Percentiles rank a stretch among this genome's conserved stretches.
Evolutionary conservation across 108 stramenopile species (phyloP).

Genomic region (Chaetoceros muelleri): DNA sequence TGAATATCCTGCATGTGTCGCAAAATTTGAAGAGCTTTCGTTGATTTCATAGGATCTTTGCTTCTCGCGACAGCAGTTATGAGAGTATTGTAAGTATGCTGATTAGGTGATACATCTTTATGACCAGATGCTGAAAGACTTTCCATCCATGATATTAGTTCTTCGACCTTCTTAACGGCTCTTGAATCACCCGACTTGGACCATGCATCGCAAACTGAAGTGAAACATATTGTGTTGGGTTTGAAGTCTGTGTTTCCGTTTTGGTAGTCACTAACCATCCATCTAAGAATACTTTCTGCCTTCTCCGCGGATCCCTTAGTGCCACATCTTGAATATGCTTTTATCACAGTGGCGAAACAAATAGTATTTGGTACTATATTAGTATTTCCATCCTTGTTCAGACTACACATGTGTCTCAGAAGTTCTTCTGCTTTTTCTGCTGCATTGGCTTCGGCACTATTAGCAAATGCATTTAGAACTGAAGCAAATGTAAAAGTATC

Average conservation of each 20-base stretch:
- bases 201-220: slow-evolving; percentile 1
- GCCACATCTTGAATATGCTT: neutral
- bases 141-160: neutral
- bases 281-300: neutral
- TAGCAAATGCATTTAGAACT: neutral
- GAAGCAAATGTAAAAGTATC: slow-evolving; percentile 1
- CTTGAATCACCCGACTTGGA: neutral
- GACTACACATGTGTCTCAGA: neutral
- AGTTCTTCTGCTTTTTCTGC: neutral
- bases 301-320: neutral
- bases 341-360: slow-evolving; percentile 1
- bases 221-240: slow-evolving; percentile 2
- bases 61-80: neutral
- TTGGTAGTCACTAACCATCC: neutral
- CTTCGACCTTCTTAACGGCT: neutral
- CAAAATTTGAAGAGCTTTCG: neutral
- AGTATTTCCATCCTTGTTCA: neutral
- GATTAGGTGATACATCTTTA: neutral
- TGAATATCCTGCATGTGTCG: neutral
- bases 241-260: neutral
- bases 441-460: neutral
- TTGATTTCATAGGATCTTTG: neutral
- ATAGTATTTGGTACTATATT: neutral
- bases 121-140: neutral
- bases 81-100: neutral